Percentiles rank a stretch among this genome's conserved stretches.
phyloP scores from a whole-genome alignment of 108 stramenopile genomes.

The Discostella pseudostelligera region DNA sequence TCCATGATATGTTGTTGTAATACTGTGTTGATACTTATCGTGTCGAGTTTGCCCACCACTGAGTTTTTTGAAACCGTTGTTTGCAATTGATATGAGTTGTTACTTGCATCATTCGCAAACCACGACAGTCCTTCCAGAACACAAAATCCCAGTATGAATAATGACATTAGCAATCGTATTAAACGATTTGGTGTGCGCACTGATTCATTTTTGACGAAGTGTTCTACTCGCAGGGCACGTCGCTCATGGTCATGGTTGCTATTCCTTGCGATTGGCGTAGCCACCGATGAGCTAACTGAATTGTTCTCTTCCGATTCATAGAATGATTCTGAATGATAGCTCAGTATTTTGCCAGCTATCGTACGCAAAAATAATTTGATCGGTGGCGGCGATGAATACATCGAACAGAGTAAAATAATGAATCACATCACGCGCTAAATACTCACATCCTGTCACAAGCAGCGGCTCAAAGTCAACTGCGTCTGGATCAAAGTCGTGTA shows the following conservation, averaged over 20 bases:
- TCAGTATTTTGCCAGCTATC: slow-evolving; percentile 29
- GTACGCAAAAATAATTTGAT: background rate
- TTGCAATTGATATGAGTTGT: slow-evolving; percentile 3
- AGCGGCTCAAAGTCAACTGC: slow-evolving; percentile 33
- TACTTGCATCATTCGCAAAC: slow-evolving; percentile 10
- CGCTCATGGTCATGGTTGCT: background rate
- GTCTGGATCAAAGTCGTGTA: slow-evolving; percentile 14
- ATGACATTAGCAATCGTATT: background rate
- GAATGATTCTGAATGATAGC: slow-evolving; percentile 27
- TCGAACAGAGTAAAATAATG: background rate
- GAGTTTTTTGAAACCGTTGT: slow-evolving; percentile 21
- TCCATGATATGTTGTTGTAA: slow-evolving; percentile 6
- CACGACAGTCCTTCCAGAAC: slow-evolving; percentile 9
- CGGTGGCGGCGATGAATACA: background rate
- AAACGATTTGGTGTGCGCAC: background rate
- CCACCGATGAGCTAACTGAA: slow-evolving; percentile 11
- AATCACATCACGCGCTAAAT: background rate
- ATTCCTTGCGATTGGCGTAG: background rate
- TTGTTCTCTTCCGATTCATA: slow-evolving; percentile 5
- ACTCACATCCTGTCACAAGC: slow-evolving; percentile 22
- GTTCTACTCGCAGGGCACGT: no score
- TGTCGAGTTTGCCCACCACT: background rate
- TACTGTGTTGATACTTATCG: background rate
- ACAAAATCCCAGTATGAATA: slow-evolving; percentile 5
- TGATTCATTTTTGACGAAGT: no score